Evolutionary conservation across 192 early-diverging fungal genomes (phyloP).

Genomic region (Coemansia javaensis): DNA sequence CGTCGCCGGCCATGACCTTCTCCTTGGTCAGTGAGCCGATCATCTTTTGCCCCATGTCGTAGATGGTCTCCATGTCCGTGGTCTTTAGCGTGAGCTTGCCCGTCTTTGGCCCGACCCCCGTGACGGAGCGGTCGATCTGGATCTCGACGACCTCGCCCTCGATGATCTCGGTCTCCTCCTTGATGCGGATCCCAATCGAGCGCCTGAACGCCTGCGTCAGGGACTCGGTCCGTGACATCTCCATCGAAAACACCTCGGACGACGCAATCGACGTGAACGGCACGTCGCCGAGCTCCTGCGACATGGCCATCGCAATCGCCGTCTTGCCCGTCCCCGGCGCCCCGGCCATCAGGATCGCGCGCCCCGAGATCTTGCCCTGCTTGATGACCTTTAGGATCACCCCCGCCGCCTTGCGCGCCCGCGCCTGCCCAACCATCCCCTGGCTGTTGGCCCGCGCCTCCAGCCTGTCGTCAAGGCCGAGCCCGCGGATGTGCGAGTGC

Average conservation of each 20-base stretch:
- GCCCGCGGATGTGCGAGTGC: slow-evolving; percentile 96
- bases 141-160: slow-evolving; percentile 99
- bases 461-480: slow-evolving; percentile 91
- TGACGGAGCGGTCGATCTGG: slow-evolving; percentile 89
- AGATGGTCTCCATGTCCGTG: slow-evolving; percentile 99
- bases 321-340: slow-evolving; percentile 99
- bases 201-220: slow-evolving; percentile 96
- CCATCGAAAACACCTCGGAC: slow-evolving; percentile 97
- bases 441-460: slow-evolving; percentile 82
- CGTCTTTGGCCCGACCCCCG: slow-evolving; percentile 87
- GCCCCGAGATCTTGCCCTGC: slow-evolving; percentile 95
- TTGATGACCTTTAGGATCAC: slow-evolving; percentile 96
- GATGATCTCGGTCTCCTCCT: slow-evolving; percentile 97
- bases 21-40: slow-evolving; percentile 96
- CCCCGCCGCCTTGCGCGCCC: slow-evolving; percentile 94
- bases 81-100: slow-evolving; percentile 98
- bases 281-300: slow-evolving; percentile 92
- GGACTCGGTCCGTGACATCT: slow-evolving; percentile 98
- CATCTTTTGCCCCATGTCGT: slow-evolving; percentile 98
- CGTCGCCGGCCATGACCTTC: slow-evolving; percentile 94
- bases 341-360: slow-evolving; percentile 96
- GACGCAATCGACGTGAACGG: slow-evolving; percentile 97
- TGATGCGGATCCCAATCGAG: slow-evolving; percentile 96
- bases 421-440: slow-evolving; percentile 96
- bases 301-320: slow-evolving; percentile 99